Base-by-base conservation (phyloP, 176 grass and related monocot species). In the Hordeum marinum region DNA sequence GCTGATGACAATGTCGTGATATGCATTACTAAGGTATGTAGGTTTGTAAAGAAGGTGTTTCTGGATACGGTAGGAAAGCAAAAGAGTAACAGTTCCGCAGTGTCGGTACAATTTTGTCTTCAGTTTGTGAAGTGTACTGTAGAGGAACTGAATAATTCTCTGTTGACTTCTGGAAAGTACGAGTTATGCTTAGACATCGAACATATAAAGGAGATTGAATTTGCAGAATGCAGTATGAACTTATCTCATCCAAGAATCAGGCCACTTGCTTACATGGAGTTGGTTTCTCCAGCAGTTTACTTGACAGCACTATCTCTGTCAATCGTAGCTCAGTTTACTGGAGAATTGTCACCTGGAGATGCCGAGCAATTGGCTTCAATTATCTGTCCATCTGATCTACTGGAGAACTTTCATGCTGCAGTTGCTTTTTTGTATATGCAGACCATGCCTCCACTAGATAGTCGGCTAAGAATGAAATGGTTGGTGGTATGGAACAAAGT, bases 271-370 rank as follows among this genome's bases (percentile, higher is more conserved):
- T 80, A 84, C 84, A 84, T 76, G 74, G 79, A 83, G 35, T 80
- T 89, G 80, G 80, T 81, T 92, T 92, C 80, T 89, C 90, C 90
- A 87, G 63, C 37, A 80, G 84, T 84, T 87, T 89, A 89, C 63
- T 69, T 86, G 81, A 72, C 54, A 39, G 23, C 58, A 58, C 23
- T 92, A 2, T 87, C 80, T 72, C 43, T 92, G 34, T 84, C 90
- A 75, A 42, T 87, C 62, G 15, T 92, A 80, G 63, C 84, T 66
- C 75, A 81, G 76, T 84, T 68, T 76, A 80, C 70, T 27, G 75
- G 71, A 81, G 84, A 84, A 43, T 10, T 87, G 41, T 81, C 63
- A 39, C 80, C 43, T 52, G 34, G 18, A 39, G 63, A 87, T 89
- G 69, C 69, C 20, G 72, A 88, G 14, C 65, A 84, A 27, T 63